A percentile compares a stretch with the other conserved stretches of the same genome.
These are phyloP conservation scores for Rhizopogon roseolus DNA, from an alignment of 768 basidiomycete species.

Conservation along the genomic window DNA sequence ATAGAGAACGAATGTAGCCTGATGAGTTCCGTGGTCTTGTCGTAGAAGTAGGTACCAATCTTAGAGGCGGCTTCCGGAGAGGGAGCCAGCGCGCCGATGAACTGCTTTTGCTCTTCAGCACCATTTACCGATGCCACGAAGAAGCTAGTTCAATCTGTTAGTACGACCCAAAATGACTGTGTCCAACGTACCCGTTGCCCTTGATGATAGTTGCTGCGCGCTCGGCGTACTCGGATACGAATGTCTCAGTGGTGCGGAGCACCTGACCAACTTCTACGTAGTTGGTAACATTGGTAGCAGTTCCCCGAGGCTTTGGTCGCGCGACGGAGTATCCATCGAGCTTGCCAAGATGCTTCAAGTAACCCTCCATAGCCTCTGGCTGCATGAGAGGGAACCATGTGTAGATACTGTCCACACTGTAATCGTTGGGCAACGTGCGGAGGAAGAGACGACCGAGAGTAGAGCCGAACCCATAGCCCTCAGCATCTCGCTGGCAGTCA, in stretches of 20 bases:
- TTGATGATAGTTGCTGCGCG: slow-evolving; percentile 50
- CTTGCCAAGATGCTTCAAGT: slow-evolving; percentile 53
- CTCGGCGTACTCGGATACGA: slow-evolving; percentile 43
- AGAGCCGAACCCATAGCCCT: slow-evolving; percentile 65
- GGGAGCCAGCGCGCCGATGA: slow-evolving; percentile 43
- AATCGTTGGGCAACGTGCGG: slow-evolving; percentile 69
- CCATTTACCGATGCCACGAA: slow-evolving; percentile 50
- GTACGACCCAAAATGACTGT: neutral
- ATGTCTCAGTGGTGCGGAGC: slow-evolving; percentile 40
- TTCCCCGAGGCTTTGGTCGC: slow-evolving; percentile 35
- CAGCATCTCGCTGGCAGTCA: slow-evolving; percentile 73
- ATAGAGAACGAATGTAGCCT: slow-evolving; percentile 45
- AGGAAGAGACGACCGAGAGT: slow-evolving; percentile 71
- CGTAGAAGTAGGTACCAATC: slow-evolving; percentile 60
- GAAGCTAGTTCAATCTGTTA: slow-evolving; percentile 42
- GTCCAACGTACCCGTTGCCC: slow-evolving; percentile 49
- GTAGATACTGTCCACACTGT: slow-evolving; percentile 63
- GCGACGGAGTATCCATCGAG: slow-evolving; percentile 49
- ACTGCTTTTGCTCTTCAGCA: slow-evolving; percentile 35
- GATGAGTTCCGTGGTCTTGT: slow-evolving; percentile 59
- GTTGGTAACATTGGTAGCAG: slow-evolving; percentile 31
- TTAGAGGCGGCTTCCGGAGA: slow-evolving; percentile 43
- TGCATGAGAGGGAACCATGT: slow-evolving; percentile 91
- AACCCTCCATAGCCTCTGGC: slow-evolving; percentile 58
- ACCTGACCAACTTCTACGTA: slow-evolving; percentile 52